Conservation (phyloP, 2,329 filamentous ascomycete genomes). For the Claviceps purpurea region DNA sequence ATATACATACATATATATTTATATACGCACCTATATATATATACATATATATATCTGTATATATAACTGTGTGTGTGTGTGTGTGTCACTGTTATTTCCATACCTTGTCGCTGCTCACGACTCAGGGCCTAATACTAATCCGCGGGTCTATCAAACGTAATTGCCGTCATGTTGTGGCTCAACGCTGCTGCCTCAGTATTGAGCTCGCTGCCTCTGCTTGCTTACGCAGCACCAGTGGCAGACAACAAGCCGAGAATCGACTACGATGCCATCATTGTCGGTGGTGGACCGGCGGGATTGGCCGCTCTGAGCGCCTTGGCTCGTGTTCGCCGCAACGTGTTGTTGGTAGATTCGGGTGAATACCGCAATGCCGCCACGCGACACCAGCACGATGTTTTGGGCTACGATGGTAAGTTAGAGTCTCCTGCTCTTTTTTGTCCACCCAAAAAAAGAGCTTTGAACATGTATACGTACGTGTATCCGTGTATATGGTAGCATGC, state of each 20-base stretch:
- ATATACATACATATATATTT: no score
- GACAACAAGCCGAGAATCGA: constrained; percentile 7
- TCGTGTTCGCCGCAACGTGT: constrained; percentile 39
- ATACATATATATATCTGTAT: no score
- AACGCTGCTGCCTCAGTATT: constrained; percentile 3
- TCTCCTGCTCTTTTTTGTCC: neutral
- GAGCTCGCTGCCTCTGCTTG: constrained; percentile 8
- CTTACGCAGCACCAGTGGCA: constrained; percentile 6
- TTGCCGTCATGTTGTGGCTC: constrained; percentile 8
- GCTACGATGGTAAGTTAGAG: constrained; percentile 36
- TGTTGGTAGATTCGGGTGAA: constrained; percentile 43
- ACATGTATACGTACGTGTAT: no score
- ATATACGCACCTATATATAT: no score
- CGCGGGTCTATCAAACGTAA: neutral
- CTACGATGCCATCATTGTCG: constrained; percentile 44
- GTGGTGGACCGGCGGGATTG: constrained; percentile 44
- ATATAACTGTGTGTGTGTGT: no score
- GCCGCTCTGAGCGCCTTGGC: constrained; percentile 42
- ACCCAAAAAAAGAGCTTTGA: no score
- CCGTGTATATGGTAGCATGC: neutral
- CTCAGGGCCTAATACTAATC: no score
- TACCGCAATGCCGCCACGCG: constrained; percentile 45
- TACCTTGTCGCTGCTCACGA: no score
- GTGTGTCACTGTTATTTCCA: no score
- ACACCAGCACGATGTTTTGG: constrained; percentile 48